Conservation (phyloP, 768 basidiomycete species). For the Arthromyces matolae region DNA sequence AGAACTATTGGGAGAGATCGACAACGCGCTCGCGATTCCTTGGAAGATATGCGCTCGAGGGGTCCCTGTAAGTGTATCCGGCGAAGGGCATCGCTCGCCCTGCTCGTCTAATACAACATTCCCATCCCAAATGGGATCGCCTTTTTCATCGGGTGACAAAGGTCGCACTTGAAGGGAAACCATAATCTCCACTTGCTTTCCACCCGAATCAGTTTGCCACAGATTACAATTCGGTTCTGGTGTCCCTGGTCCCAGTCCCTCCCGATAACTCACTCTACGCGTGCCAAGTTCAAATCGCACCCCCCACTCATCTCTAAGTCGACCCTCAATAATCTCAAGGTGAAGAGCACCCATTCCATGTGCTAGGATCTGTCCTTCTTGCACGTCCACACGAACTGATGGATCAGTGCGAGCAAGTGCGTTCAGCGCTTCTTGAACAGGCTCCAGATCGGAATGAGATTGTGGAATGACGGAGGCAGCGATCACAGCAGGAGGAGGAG, state of each 20-base stretch:
- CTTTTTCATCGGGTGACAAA: constrained; percentile 50
- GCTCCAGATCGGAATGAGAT: constrained; percentile 72
- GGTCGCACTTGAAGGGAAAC: constrained; percentile 55
- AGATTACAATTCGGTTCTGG: constrained; percentile 33
- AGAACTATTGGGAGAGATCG: constrained; percentile 75
- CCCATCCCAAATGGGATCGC: constrained; percentile 72
- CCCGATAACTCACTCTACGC: constrained; percentile 79
- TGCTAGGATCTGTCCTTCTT: constrained; percentile 80
- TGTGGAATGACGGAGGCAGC: constrained; percentile 79
- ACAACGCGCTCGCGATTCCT: constrained; percentile 69
- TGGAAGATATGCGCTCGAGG: constrained; percentile 55
- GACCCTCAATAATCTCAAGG: constrained; percentile 84
- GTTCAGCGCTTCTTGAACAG: constrained; percentile 72
- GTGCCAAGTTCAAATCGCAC: constrained; percentile 73
- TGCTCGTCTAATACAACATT: constrained; percentile 63
- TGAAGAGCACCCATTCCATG: constrained; percentile 85
- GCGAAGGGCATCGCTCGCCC: constrained; percentile 48
- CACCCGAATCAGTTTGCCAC: constrained; percentile 65
- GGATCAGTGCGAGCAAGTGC: constrained; percentile 82
- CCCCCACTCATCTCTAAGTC: constrained; percentile 77
- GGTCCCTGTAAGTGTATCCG: constrained; percentile 46
- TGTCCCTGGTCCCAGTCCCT: constrained; percentile 40
- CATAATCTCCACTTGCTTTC: constrained; percentile 47
- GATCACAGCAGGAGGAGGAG: constrained; percentile 80
- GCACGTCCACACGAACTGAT: constrained; percentile 74